phyloP scores from a whole-genome alignment of 176 grass and related monocot genomes.

The Secale cereale region DNA sequence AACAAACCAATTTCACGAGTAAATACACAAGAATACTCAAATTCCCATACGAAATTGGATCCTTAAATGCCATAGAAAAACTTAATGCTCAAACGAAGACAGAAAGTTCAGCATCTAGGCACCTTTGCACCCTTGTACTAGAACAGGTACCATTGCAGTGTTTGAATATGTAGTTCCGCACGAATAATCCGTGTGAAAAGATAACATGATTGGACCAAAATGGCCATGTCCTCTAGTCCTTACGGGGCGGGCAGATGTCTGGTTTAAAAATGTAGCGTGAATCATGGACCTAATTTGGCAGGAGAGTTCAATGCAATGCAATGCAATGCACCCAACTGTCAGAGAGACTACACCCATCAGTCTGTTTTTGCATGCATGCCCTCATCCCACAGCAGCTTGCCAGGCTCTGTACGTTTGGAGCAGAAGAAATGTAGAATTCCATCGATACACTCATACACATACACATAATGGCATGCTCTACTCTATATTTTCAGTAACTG shows the following conservation, averaged over 20 bases:
- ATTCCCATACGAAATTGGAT: too few species aligned
- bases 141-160: background rate
- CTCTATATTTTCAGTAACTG: background rate
- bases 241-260: background rate
- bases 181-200: background rate
- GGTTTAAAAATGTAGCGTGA: background rate
- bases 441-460: background rate
- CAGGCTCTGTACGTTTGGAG: background rate
- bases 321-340: background rate
- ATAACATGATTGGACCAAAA: background rate
- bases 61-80: too few species aligned
- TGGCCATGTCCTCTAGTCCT: background rate
- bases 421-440: background rate
- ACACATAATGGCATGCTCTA: background rate
- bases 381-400: background rate
- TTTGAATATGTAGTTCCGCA: background rate
- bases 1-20: too few species aligned
- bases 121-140: background rate
- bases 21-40: too few species aligned
- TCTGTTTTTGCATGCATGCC: background rate
- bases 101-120: background rate
- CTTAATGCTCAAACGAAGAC: background rate
- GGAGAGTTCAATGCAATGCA: constrained; percentile 13
- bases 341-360: background rate
- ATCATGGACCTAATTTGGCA: background rate